Evolutionary conservation across 257 asterid species (phyloP).

Genomic region (Salvia rosmarinus): DNA sequence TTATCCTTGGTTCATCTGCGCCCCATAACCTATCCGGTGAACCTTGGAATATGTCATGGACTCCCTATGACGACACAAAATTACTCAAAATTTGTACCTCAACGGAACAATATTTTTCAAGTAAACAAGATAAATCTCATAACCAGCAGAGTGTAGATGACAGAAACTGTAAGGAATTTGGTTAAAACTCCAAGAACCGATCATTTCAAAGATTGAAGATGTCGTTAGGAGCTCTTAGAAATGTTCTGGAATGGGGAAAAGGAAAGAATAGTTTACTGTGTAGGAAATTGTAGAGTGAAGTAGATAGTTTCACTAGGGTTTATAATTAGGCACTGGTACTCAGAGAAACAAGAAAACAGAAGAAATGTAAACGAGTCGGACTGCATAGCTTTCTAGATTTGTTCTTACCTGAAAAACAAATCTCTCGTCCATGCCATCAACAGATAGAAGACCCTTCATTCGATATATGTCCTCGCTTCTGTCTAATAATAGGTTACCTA

Average conservation of each 20-base stretch:
- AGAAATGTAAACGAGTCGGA: too few species aligned
- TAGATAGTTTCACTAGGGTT: background rate
- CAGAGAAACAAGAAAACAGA: too few species aligned
- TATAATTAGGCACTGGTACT: too few species aligned
- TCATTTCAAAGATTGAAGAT: background rate
- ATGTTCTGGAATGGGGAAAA: background rate
- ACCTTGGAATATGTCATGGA: slow-evolving; percentile 95
- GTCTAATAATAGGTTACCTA: slow-evolving; percentile 77
- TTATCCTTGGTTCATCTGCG: slow-evolving; percentile 67
- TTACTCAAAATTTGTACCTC: background rate
- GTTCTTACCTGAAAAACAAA: slow-evolving; percentile 86
- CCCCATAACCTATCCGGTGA: slow-evolving; percentile 92
- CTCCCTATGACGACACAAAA: slow-evolving; percentile 57
- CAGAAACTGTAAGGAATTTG: too few species aligned
- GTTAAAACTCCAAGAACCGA: background rate
- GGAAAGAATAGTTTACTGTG: too few species aligned
- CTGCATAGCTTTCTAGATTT: background rate
- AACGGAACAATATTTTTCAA: background rate
- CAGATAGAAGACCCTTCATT: slow-evolving; percentile 93
- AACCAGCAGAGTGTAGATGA: too few species aligned
- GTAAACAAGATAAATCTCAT: too few species aligned
- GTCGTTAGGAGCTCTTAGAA: too few species aligned
- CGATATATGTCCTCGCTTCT: slow-evolving; percentile 92
- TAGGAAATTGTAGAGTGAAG: too few species aligned
- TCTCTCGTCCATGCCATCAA: slow-evolving; percentile 90